Evolutionary conservation across 805 yeast genomes (phyloP).

Genomic region (Nakazawaea siamensis): DNA sequence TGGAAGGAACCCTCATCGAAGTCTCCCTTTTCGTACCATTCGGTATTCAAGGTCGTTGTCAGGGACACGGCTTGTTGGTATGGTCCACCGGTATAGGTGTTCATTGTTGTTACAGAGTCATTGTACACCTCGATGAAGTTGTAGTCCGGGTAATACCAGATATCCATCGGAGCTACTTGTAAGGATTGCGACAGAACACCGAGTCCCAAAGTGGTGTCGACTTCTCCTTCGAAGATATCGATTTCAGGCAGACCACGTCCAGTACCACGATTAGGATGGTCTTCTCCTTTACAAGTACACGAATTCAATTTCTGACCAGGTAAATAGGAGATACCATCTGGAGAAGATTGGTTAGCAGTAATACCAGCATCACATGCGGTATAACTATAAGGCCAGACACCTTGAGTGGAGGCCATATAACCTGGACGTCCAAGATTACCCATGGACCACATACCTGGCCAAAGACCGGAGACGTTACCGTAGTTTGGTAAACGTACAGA

Average conservation of each 20-base stretch:
- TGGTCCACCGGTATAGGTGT: constrained; percentile 42
- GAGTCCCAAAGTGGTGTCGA: constrained; percentile 21
- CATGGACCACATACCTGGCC: constrained; percentile 46
- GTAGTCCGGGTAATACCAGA: constrained; percentile 45
- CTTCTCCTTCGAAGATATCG: constrained; percentile 40
- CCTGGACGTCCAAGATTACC: constrained; percentile 44
- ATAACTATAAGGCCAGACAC: constrained; percentile 44
- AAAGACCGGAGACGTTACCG: constrained; percentile 34
- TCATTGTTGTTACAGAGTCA: constrained; percentile 31
- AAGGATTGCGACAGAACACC: constrained; percentile 43
- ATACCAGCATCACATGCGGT: constrained; percentile 42
- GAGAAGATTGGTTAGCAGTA: constrained; percentile 38
- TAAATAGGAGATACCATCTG: constrained; percentile 38
- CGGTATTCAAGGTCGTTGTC: constrained; percentile 32
- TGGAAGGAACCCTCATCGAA: constrained; percentile 25
- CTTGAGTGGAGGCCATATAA: constrained; percentile 38
- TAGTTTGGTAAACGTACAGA: constrained; percentile 35
- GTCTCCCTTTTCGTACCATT: constrained; percentile 37
- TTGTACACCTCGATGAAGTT: constrained; percentile 34
- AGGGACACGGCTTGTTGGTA: constrained; percentile 42
- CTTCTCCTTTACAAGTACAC: constrained; percentile 36
- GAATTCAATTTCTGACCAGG: constrained; percentile 36
- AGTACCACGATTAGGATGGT: constrained; percentile 37
- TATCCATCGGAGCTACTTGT: constrained; percentile 43
- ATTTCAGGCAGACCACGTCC: constrained; percentile 47